phyloP scores from a whole-genome alignment of 371 early-diverging fungal species.

The Apophysomyces ossiformis region DNA sequence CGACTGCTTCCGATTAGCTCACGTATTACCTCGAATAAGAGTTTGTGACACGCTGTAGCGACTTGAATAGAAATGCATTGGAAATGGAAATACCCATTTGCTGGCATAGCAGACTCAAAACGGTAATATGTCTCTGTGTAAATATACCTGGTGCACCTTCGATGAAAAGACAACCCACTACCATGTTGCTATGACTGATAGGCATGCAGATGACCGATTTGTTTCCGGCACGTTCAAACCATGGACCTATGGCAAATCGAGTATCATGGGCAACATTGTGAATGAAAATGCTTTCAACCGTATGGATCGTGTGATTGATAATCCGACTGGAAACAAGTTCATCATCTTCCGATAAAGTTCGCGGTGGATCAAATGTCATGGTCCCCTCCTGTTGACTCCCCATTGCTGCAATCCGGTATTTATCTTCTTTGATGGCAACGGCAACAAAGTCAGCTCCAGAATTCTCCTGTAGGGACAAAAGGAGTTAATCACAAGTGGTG shows the following conservation, averaged over 20 bases:
- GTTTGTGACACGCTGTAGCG: conserved; percentile 47
- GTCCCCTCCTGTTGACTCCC: conserved; percentile 43
- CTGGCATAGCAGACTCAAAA: conserved; percentile 59
- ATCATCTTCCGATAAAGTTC: conserved; percentile 34
- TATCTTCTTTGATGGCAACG: conserved; percentile 49
- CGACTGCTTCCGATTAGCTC: too few relatives aligned
- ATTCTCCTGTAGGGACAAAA: conserved; percentile 25
- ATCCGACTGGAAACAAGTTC: conserved; percentile 43
- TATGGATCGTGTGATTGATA: conserved; percentile 47
- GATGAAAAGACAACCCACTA: conserved; percentile 60
- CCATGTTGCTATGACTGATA: conserved; percentile 51
- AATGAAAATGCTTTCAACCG: conserved; percentile 45
- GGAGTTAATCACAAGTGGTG: not conserved
- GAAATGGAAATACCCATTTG: conserved; percentile 66
- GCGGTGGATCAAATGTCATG: conserved; percentile 50
- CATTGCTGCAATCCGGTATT: conserved; percentile 45
- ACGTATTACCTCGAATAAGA: conserved; percentile 33
- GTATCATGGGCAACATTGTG: conserved; percentile 44
- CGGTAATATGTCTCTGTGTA: conserved; percentile 58
- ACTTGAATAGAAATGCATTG: conserved; percentile 58
- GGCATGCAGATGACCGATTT: conserved; percentile 65
- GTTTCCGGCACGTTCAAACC: conserved; percentile 49
- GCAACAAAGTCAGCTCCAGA: conserved; percentile 54
- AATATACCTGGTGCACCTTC: conserved; percentile 62
- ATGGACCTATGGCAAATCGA: conserved; percentile 48